Conservation (phyloP, 1,284 basidiomycete species). For the Austroboletus olivaceoglutinosus region DNA sequence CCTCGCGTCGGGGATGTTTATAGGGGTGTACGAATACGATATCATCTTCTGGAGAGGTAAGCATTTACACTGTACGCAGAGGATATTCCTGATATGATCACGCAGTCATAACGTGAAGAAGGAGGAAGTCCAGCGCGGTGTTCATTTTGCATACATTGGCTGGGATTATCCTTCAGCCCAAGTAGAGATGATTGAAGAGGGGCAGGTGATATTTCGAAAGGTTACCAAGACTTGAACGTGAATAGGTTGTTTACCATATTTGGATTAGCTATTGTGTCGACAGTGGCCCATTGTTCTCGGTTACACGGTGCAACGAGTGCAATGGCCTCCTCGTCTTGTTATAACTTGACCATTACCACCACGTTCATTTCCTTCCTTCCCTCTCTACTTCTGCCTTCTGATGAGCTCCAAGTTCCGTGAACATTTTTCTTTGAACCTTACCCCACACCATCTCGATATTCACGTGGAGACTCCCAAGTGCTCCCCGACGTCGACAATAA, state of each 20-base stretch:
- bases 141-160: conserved; percentile 3
- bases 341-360: conserved; percentile 9
- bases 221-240: too few species aligned
- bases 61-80: not conserved
- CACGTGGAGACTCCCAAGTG: conserved; percentile 33
- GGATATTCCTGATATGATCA: not conserved
- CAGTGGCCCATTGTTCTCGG: conserved; percentile 22
- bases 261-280: conserved; percentile 15
- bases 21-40: rapidly evolving
- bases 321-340: not conserved
- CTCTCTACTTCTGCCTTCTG: conserved; percentile 1
- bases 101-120: not conserved
- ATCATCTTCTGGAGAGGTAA: conserved; percentile 1
- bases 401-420: conserved; percentile 35
- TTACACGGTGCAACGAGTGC: not conserved
- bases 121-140: not conserved
- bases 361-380: conserved; percentile 6
- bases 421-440: conserved; percentile 32
- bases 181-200: conserved; percentile 5
- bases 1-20: not conserved
- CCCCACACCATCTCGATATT: conserved; percentile 8
- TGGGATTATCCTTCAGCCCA: not conserved
- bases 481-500: conserved; percentile 36
- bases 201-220: not conserved
- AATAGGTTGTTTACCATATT: conserved; percentile 13